phyloP scores from a whole-genome alignment of 176 grass and related monocot genomes.

The Oryza meridionalis region DNA sequence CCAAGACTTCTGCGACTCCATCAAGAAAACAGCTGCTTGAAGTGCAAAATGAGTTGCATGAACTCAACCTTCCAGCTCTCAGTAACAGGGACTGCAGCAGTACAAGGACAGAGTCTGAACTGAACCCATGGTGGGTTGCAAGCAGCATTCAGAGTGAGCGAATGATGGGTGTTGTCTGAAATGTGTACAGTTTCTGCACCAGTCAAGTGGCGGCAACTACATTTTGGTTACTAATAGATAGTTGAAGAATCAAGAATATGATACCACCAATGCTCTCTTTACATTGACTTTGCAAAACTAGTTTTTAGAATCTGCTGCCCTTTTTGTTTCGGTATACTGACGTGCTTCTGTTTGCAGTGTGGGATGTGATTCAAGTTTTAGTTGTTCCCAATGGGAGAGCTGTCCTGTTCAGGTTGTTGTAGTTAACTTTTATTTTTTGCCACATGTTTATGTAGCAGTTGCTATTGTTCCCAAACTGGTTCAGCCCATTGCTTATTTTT shows the following conservation, averaged over 20 bases:
- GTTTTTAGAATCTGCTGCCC: not conserved
- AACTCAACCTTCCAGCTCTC: constrained; percentile 23
- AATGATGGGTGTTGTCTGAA: constrained; percentile 39
- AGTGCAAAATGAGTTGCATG: not conserved
- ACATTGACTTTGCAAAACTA: constrained; percentile 2
- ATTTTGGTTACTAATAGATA: constrained; percentile 22
- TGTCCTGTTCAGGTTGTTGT: not conserved
- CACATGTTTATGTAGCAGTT: not conserved
- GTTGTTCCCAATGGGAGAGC: not conserved
- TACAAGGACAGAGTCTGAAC: constrained; percentile 5
- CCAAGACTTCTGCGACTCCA: constrained; percentile 16
- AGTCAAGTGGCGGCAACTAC: not conserved
- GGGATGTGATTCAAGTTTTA: constrained; percentile 16
- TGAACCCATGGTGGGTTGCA: constrained; percentile 21
- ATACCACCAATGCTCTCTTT: not conserved
- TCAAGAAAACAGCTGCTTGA: constrained; percentile 28
- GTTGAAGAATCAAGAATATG: not conserved
- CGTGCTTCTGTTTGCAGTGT: not conserved
- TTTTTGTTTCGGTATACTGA: constrained; percentile 18
- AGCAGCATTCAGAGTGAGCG: constrained; percentile 6
- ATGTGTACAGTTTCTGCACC: not conserved
- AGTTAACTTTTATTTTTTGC: constrained; percentile 15
- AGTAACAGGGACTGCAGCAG: constrained; percentile 10
- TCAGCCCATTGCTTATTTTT: not conserved
- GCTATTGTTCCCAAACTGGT: not conserved